These are phyloP conservation scores for Bryum argenteum DNA, from an alignment of 225 moss, liverwort and hornwort species.

Conservation along the genomic window DNA sequence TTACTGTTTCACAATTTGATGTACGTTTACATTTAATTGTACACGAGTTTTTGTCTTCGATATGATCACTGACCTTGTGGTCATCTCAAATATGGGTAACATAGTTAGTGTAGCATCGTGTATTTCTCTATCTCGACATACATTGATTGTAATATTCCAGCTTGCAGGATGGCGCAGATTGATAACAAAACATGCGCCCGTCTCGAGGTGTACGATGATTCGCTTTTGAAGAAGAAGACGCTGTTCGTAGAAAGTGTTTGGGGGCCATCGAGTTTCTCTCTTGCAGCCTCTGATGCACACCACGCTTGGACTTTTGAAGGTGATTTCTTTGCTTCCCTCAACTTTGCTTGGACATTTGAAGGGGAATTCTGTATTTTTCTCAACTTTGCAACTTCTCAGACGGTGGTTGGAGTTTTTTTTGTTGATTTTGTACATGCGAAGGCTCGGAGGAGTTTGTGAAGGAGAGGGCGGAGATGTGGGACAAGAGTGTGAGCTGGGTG, in stretches of 20 bases:
- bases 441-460: slow-evolving; percentile 43
- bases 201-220: slow-evolving; percentile 34
- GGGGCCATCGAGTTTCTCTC: slow-evolving; percentile 32
- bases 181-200: slow-evolving; percentile 34
- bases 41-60: too few species aligned
- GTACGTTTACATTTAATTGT: too few species aligned
- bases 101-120: too few species aligned
- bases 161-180: slow-evolving; percentile 22
- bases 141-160: too few species aligned
- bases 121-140: too few species aligned
- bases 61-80: too few species aligned
- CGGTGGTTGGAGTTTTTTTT: background rate
- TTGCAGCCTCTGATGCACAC: slow-evolving; percentile 31
- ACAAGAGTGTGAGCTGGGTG: slow-evolving; percentile 60
- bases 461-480: slow-evolving; percentile 55
- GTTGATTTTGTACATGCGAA: slow-evolving; percentile 15
- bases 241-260: slow-evolving; percentile 45
- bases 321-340: slow-evolving; percentile 2
- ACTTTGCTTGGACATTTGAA: background rate
- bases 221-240: slow-evolving; percentile 6
- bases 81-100: too few species aligned
- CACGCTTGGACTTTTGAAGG: slow-evolving; percentile 53
- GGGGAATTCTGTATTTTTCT: background rate
- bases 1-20: too few species aligned
- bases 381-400: background rate